Percentiles rank a stretch among this genome's conserved stretches.
Conservation (phyloP, 2,329 filamentous ascomycete species). For the Cercospora nicotianae region DNA sequence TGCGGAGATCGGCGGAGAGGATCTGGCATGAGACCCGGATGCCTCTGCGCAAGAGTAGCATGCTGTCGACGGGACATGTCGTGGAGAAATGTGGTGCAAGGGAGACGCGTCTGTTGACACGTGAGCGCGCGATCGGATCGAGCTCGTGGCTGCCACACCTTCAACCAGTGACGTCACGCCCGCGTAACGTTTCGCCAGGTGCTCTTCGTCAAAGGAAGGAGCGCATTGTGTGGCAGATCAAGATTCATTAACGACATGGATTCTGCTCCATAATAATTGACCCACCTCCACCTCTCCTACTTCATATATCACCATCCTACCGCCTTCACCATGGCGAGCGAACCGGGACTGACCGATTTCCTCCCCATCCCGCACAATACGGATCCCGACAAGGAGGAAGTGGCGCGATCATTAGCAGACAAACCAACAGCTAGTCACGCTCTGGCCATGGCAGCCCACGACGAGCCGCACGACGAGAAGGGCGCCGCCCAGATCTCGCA, state of each 20-base stretch:
- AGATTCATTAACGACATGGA: background rate
- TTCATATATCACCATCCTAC: background rate
- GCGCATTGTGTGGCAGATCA: background rate
- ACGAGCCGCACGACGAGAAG: slow-evolving; percentile 50
- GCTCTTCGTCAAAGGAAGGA: background rate
- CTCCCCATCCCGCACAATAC: slow-evolving; percentile 39
- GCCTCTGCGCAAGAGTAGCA: background rate
- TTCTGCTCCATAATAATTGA: background rate
- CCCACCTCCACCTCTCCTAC: background rate
- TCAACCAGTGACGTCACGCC: background rate
- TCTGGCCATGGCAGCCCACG: slow-evolving; percentile 48
- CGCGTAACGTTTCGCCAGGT: background rate
- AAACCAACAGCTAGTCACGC: slow-evolving; percentile 51
- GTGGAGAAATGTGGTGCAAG: background rate
- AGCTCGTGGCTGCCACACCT: slow-evolving; percentile 4
- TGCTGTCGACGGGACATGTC: background rate
- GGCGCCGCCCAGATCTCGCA: slow-evolving; percentile 48
- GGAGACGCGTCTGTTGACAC: background rate
- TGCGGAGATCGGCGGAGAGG: background rate
- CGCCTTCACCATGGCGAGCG: slow-evolving; percentile 14
- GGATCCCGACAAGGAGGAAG: slow-evolving; percentile 37
- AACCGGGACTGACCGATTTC: slow-evolving; percentile 28
- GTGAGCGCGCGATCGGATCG: background rate
- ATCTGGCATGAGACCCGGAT: background rate
- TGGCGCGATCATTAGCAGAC: slow-evolving; percentile 40